phyloP scores from a whole-genome alignment of 2,329 filamentous ascomycete genomes.

The Zymoseptoria brevis region DNA sequence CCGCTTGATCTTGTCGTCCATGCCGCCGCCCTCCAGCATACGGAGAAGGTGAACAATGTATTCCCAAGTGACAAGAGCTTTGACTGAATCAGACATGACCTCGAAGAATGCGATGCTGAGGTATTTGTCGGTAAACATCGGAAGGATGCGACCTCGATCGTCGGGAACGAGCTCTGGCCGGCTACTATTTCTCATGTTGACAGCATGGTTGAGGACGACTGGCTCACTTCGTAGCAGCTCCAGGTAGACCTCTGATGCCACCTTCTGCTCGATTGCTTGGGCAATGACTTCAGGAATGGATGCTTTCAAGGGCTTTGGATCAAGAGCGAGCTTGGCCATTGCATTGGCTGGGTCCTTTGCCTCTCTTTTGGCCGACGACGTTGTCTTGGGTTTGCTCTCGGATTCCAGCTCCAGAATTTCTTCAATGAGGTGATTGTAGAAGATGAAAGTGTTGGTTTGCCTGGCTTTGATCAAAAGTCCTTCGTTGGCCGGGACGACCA shows the following conservation, averaged over 20 bases:
- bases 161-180: constrained; percentile 8
- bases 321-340: constrained; percentile 4
- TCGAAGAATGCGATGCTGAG: constrained; percentile 12
- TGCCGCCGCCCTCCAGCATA: constrained; percentile 2
- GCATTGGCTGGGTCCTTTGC: constrained; percentile 1
- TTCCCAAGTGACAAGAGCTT: constrained; percentile 11
- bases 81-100: constrained; percentile 7
- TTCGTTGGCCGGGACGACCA: constrained; percentile 8
- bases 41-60: constrained; percentile 8
- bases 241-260: constrained; percentile 5
- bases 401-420: constrained; percentile 8
- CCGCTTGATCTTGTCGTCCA: constrained; percentile 6
- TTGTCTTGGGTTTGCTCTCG: not conserved
- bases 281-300: constrained; percentile 6
- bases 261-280: constrained; percentile 7
- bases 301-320: constrained; percentile 4
- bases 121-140: constrained; percentile 4
- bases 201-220: constrained; percentile 8
- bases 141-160: constrained; percentile 8
- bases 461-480: constrained; percentile 2
- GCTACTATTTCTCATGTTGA: constrained; percentile 6
- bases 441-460: constrained; percentile 1
- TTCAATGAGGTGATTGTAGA: constrained; percentile 9
- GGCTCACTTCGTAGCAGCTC: constrained; percentile 9
- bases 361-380: not conserved